A percentile compares a stretch with the other conserved stretches of the same genome.
Evolutionary conservation across 768 basidiomycete species (phyloP).

Genomic region (Amanita exitialis): DNA sequence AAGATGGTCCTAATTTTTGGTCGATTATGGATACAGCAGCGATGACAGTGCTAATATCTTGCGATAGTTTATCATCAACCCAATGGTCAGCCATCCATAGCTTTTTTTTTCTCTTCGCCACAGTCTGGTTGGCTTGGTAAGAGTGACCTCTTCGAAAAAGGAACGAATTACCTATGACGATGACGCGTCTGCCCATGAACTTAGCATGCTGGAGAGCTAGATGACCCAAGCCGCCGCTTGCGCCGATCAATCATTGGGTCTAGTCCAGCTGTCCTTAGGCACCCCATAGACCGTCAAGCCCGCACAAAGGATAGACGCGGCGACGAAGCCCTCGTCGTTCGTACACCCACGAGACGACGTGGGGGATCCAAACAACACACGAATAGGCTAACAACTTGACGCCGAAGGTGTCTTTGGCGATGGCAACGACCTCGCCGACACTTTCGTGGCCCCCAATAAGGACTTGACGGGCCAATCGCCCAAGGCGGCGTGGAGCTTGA

Average conservation of each 20-base stretch:
- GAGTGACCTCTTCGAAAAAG: background rate
- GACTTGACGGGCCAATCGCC: conserved; percentile 78
- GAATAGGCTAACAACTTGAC: conserved; percentile 73
- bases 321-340: conserved; percentile 51
- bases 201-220: conserved; percentile 72
- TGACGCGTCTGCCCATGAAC: conserved; percentile 67
- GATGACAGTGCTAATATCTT: conserved; percentile 55
- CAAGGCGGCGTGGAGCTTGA: conserved; percentile 66
- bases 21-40: conserved; percentile 39
- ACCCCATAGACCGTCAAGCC: conserved; percentile 85
- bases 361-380: conserved; percentile 11
- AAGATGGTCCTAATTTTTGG: no score
- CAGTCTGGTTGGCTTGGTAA: conserved; percentile 36
- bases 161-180: conserved; percentile 49
- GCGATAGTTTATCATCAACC: conserved; percentile 68
- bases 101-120: conserved; percentile 60
- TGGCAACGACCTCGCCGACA: conserved; percentile 73
- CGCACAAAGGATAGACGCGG: conserved; percentile 76
- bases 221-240: conserved; percentile 78
- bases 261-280: conserved; percentile 58
- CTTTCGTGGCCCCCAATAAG: conserved; percentile 81
- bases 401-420: conserved; percentile 47
- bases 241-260: conserved; percentile 71
- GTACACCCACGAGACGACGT: conserved; percentile 52
- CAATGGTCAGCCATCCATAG: conserved; percentile 53